Base-by-base conservation (phyloP, 78 protist species). In the Cavenderia fasciculata region DNA sequence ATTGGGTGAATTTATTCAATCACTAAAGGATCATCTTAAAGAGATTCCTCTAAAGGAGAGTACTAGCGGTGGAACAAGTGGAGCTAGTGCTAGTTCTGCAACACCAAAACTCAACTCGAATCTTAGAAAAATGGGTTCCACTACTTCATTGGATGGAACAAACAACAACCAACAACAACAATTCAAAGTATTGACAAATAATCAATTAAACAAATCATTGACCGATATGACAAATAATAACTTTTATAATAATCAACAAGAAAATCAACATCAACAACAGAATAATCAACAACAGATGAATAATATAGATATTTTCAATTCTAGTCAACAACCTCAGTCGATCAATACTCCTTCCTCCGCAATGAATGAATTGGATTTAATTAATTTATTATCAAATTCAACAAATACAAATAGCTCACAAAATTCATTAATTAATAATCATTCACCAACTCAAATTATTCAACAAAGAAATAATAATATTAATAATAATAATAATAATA, bases 381-480 rank as follows among this genome's bases (percentile, higher is more conserved):
- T 4, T 11, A 56, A 56, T 4, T n/a, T n/a, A n/a, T n/a, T n/a
- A n/a, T n/a, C 40, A 31, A 16, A 61, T 61, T 33, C 4, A 61
- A 6, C 69, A 4, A 61, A 21, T 61, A 63, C 72, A 33, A 63
- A 56, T 10, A 25, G 14, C n/a, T 6, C 5, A 56, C 7, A 10
- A 25, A 16, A 56, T 25, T 36, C 43, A 63, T 31, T 34, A 63
- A 63, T n/a, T 38, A 63, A 63, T 40, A 27, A 19, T 7, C 43
- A 63, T 8, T 16, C n/a, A 56, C 5, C 62, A 4, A 33, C n/a
- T 14, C 47, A 63, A 63, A n/a, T 52, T 52, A 52, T 16, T 11
- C 59, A 52, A 52, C 59, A 52, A 52, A 52, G n/a, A n/a, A 52
- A 25, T n/a, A 52, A 52, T 11, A 52, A 52, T 52, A 52, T 52